Percentiles rank a stretch among this genome's conserved stretches.
Conservation (phyloP, 192 early-diverging fungal species). For the Backusella liffmaniae region DNA sequence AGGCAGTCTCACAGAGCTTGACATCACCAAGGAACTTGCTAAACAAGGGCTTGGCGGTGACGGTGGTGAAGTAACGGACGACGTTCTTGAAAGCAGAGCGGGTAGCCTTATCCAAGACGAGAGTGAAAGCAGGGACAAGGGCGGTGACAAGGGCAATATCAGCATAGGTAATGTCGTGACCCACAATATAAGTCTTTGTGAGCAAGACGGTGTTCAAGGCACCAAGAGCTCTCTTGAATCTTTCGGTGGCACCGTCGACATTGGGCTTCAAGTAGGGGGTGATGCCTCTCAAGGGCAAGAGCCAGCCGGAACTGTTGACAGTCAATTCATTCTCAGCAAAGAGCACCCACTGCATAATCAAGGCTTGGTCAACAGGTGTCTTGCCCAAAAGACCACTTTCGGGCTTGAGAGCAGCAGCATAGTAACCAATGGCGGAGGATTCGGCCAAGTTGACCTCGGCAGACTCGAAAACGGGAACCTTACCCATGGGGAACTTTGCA, state of each 20-base stretch:
- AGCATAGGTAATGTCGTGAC: slow-evolving; percentile 88
- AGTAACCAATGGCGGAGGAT: slow-evolving; percentile 90
- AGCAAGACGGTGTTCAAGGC: slow-evolving; percentile 78
- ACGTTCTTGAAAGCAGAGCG: slow-evolving; percentile 85
- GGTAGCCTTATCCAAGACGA: slow-evolving; percentile 69
- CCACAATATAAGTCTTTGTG: slow-evolving; percentile 89
- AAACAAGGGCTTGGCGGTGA: slow-evolving; percentile 82
- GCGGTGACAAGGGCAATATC: slow-evolving; percentile 73
- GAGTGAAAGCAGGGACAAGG: slow-evolving; percentile 48
- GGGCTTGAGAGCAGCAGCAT: slow-evolving; percentile 62
- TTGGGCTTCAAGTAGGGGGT: slow-evolving; percentile 44
- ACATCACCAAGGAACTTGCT: slow-evolving; percentile 77
- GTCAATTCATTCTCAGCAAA: slow-evolving; percentile 61
- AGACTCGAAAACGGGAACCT: slow-evolving; percentile 87
- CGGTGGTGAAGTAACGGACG: slow-evolving; percentile 89
- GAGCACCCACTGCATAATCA: slow-evolving; percentile 63
- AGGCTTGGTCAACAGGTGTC: slow-evolving; percentile 55
- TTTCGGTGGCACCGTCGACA: slow-evolving; percentile 68
- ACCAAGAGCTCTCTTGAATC: slow-evolving; percentile 58
- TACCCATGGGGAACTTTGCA: slow-evolving; percentile 88
- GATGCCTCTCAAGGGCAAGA: slow-evolving; percentile 49
- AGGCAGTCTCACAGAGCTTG: slow-evolving; percentile 59
- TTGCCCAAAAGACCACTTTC: slow-evolving; percentile 56
- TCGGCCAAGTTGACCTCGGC: slow-evolving; percentile 73
- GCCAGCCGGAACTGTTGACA: slow-evolving; percentile 35